These are phyloP conservation scores for Phytophthora aleatoria DNA, from an alignment of 352 stramenopile genomes.

Conservation along the genomic window DNA sequence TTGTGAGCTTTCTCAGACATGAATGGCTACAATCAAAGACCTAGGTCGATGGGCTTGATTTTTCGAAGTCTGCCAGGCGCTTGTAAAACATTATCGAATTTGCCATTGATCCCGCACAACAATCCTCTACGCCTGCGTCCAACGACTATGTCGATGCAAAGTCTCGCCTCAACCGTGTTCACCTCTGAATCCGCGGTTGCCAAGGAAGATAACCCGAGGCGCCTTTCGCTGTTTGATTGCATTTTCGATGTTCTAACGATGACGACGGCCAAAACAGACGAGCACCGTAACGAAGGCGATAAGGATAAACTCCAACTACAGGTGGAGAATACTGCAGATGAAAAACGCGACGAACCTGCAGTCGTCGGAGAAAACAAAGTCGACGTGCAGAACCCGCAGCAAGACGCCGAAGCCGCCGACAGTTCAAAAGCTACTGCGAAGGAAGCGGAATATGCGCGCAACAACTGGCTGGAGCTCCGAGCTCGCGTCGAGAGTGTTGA, in stretches of 20 bases:
- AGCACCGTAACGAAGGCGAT: neutral
- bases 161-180: slow-evolving; percentile 1
- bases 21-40: neutral
- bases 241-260: slow-evolving; percentile 7
- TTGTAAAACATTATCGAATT: slow-evolving; percentile 7
- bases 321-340: neutral
- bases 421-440: neutral
- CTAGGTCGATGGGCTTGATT: neutral
- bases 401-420: neutral
- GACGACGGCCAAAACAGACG: neutral
- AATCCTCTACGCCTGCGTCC: neutral
- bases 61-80: neutral
- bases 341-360: neutral
- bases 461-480: slow-evolving; percentile 26
- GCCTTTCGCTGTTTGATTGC: neutral
- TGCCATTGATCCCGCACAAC: slow-evolving; percentile 3
- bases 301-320: neutral
- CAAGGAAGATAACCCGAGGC: neutral
- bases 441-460: slow-evolving; percentile 9
- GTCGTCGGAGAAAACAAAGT: neutral
- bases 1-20: neutral
- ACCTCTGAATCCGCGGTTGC: neutral
- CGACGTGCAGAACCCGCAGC: neutral
- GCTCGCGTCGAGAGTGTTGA: slow-evolving; percentile 31
- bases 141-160: slow-evolving; percentile 20